phyloP scores from a whole-genome alignment of 169 alveolate species.

The Cryptosporidium canis region DNA sequence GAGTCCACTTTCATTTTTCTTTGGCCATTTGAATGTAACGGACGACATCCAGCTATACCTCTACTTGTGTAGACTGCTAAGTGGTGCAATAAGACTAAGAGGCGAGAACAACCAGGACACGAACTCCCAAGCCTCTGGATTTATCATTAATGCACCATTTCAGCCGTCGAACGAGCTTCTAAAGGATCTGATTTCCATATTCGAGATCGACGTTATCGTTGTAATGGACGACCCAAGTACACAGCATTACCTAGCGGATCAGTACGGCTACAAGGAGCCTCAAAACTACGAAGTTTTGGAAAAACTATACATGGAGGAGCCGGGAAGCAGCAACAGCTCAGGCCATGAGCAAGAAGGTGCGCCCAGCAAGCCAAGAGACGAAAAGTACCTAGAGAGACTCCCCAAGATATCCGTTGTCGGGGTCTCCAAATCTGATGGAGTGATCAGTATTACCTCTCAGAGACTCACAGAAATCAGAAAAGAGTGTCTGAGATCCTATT shows the following conservation, averaged over 20 bases:
- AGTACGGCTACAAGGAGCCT: constrained; percentile 58
- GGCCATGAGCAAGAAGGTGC: neutral
- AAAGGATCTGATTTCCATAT: constrained; percentile 80
- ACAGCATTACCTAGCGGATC: constrained; percentile 51
- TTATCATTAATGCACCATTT: constrained; percentile 88
- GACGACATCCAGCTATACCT: constrained; percentile 81
- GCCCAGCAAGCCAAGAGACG: neutral
- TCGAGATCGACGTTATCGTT: constrained; percentile 80
- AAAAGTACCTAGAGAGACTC: neutral
- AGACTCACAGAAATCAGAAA: constrained; percentile 57
- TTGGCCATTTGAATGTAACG: constrained; percentile 82
- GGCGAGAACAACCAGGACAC: constrained; percentile 41
- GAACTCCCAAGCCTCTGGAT: constrained; percentile 77
- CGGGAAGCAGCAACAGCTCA: neutral
- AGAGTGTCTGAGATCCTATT: constrained; percentile 54
- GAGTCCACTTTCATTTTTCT: constrained; percentile 82
- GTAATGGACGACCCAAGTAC: constrained; percentile 83
- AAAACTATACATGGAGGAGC: neutral
- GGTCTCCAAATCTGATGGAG: constrained; percentile 68
- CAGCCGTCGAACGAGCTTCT: constrained; percentile 81
- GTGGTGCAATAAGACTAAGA: constrained; percentile 50
- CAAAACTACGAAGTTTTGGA: constrained; percentile 43
- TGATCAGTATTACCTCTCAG: constrained; percentile 64
- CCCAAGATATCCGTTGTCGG: constrained; percentile 69
- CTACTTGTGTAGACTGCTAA: constrained; percentile 44